Percentiles rank a stretch among this genome's conserved stretches.
These are phyloP conservation scores for Biscogniauxia mediterranea DNA, from an alignment of 2,329 filamentous ascomycete species.

Conservation along the genomic window DNA sequence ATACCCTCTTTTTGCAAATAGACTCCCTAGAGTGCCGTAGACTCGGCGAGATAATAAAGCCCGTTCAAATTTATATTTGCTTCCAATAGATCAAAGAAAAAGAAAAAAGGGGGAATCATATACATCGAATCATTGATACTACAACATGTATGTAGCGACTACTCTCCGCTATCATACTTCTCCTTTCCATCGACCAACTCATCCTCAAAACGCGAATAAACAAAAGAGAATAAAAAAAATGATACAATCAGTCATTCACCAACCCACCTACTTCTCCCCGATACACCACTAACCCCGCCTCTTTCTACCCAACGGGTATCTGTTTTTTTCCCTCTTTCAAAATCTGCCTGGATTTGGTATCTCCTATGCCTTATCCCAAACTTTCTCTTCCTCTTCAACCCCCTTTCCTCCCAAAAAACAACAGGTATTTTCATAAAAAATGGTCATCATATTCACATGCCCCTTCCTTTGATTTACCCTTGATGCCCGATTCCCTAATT, in stretches of 20 bases:
- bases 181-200: neutral
- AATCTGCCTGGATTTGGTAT: neutral
- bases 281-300: neutral
- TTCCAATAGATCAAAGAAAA: too few species aligned
- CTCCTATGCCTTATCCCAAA: neutral
- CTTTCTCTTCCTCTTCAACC: neutral
- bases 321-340: neutral
- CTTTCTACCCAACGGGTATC: neutral
- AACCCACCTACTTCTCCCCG: neutral
- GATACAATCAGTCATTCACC: neutral
- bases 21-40: too few species aligned
- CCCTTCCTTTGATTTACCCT: too few species aligned
- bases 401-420: neutral
- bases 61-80: too few species aligned
- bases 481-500: too few species aligned
- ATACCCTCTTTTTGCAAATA: too few species aligned
- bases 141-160: neutral
- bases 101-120: too few species aligned
- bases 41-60: too few species aligned
- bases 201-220: neutral
- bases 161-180: neutral
- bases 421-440: too few species aligned
- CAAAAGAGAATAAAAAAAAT: neutral
- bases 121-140: neutral
- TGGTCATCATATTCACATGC: too few species aligned